Percentiles rank a stretch among this genome's conserved stretches.
These are phyloP conservation scores for Aspergillus hortae DNA, from an alignment of 2,329 filamentous ascomycete genomes.

Conservation along the genomic window DNA sequence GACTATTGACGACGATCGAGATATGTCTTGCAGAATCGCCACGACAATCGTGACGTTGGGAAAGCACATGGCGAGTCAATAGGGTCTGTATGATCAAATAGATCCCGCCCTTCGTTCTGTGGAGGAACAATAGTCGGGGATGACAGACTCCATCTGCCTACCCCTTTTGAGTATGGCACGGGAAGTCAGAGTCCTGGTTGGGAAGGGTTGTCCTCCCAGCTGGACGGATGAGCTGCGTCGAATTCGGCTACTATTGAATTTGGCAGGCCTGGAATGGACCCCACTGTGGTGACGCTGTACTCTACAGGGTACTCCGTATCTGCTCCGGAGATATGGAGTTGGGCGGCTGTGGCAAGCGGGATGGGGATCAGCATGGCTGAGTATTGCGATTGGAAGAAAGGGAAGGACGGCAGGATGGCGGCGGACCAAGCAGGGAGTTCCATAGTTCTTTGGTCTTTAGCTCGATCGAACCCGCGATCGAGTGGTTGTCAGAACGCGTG, in stretches of 20 bases:
- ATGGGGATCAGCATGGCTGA: no score
- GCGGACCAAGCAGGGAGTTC: background rate
- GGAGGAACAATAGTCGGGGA: background rate
- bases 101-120: background rate
- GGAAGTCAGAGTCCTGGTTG: background rate
- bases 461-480: conserved; percentile 12
- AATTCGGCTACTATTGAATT: conserved; percentile 1
- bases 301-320: no score
- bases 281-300: background rate
- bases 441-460: conserved; percentile 6
- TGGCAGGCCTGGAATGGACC: background rate
- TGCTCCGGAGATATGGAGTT: no score
- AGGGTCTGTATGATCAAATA: background rate
- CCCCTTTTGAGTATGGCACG: background rate
- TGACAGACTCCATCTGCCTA: background rate
- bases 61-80: conserved; percentile 2
- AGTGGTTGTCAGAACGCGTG: conserved; percentile 11
- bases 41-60: background rate
- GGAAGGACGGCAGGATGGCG: no score
- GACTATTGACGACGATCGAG: conserved; percentile 11
- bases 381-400: no score
- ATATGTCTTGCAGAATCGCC: conserved; percentile 1
- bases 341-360: no score
- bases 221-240: background rate
- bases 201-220: background rate